Conservation (phyloP, 768 basidiomycete species). For the Pulveroboletus frians region DNA sequence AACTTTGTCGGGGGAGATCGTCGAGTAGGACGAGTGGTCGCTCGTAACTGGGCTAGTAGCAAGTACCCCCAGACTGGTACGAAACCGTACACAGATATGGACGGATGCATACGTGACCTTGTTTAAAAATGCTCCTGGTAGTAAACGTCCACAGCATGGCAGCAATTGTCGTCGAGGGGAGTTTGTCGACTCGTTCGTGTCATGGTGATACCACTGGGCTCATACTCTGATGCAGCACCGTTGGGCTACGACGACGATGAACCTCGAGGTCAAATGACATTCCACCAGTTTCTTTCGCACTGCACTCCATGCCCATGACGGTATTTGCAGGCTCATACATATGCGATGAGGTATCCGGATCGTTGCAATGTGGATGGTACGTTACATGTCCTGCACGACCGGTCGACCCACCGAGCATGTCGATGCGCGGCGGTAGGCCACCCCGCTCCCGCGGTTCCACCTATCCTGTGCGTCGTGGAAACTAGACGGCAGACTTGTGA, state of each 20-base stretch:
- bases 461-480: background rate
- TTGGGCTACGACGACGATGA: too few species aligned
- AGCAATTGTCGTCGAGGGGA: too few species aligned
- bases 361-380: conserved; percentile 1
- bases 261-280: background rate
- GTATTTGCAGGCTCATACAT: conserved; percentile 21
- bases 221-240: background rate
- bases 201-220: too few species aligned
- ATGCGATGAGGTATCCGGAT: too few species aligned
- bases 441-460: background rate
- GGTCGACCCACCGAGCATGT: background rate
- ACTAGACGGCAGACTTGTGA: background rate
- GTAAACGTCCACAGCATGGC: background rate
- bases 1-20: background rate
- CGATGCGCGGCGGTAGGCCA: background rate
- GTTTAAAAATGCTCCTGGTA: too few species aligned
- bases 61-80: too few species aligned
- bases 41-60: too few species aligned
- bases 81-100: too few species aligned
- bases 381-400: background rate
- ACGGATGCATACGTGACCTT: too few species aligned
- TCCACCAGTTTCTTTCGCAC: conserved; percentile 39
- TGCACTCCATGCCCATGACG: background rate
- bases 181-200: background rate
- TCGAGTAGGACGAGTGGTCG: too few species aligned